Conservation (phyloP, 495 filamentous ascomycete species). For the Talaromyces stipitatus region DNA sequence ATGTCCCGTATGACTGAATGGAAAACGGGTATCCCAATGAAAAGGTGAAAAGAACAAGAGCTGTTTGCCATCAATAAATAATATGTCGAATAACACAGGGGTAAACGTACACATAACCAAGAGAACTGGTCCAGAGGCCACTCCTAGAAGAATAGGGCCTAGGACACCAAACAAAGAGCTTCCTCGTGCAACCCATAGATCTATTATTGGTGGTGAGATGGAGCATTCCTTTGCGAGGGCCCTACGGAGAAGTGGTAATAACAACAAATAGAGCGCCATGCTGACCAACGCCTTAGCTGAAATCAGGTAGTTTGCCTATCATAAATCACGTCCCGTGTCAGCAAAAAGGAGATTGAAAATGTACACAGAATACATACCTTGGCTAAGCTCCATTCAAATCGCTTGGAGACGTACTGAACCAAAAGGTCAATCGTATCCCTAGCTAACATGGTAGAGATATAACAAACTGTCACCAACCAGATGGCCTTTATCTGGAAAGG, state of each 20-base stretch:
- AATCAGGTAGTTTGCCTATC: conserved; percentile 4
- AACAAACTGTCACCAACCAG: neutral
- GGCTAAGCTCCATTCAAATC: conserved; percentile 1
- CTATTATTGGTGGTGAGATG: neutral
- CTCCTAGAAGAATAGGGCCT: neutral
- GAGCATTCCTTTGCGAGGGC: neutral
- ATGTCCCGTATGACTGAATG: conserved; percentile 3
- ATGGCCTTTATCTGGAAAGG: neutral
- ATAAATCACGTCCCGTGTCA: neutral
- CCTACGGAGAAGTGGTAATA: neutral
- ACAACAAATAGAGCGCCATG: neutral
- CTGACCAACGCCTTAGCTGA: neutral
- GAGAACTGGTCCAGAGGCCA: neutral
- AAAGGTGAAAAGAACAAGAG: neutral
- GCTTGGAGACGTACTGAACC: conserved; percentile 5
- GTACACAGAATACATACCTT: neutral
- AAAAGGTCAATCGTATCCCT: conserved; percentile 1
- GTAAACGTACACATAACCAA: neutral
- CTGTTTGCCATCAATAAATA: neutral
- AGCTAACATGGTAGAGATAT: neutral
- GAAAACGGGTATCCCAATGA: neutral
- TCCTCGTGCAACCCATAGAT: conserved; percentile 1
- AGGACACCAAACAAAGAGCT: conserved; percentile 1
- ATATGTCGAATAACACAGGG: neutral
- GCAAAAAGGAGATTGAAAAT: neutral